phyloP scores from a whole-genome alignment of 371 early-diverging fungal species.

The Furculomyces boomerangus region DNA sequence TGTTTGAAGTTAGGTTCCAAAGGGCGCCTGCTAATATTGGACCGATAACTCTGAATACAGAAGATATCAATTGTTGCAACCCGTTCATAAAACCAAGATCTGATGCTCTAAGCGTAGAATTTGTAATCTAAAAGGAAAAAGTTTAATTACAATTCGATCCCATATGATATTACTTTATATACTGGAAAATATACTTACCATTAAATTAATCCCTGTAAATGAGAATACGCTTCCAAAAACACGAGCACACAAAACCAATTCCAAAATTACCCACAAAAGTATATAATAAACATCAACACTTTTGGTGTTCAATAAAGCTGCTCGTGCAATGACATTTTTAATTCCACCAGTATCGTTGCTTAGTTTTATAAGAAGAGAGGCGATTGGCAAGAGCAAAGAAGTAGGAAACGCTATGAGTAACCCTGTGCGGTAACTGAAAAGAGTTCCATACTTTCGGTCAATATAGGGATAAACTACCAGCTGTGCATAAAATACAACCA shows the following conservation, averaged over 20 bases:
- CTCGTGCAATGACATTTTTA: too few relatives aligned
- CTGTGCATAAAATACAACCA: slow-evolving; percentile 33
- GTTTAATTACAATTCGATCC: too few relatives aligned
- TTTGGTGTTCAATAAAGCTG: too few relatives aligned
- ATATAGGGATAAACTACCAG: slow-evolving; percentile 31
- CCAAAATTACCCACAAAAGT: not conserved
- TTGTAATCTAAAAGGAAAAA: slow-evolving; percentile 6
- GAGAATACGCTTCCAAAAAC: slow-evolving; percentile 1
- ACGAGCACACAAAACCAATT: not conserved
- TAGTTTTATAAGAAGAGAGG: slow-evolving; percentile 6
- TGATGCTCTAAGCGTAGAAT: slow-evolving; percentile 14
- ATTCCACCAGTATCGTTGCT: not conserved
- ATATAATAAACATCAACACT: not conserved
- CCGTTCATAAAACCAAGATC: slow-evolving; percentile 23
- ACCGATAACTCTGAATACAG: slow-evolving; percentile 10
- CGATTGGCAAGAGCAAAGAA: slow-evolving; percentile 26
- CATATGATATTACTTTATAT: too few relatives aligned
- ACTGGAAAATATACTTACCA: slow-evolving; percentile 1
- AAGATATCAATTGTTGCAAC: slow-evolving; percentile 14
- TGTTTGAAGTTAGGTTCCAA: slow-evolving; percentile 5
- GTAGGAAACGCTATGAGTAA: slow-evolving; percentile 22
- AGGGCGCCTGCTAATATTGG: slow-evolving; percentile 13
- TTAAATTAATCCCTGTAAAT: not conserved
- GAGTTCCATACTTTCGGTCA: slow-evolving; percentile 25
- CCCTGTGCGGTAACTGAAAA: slow-evolving; percentile 28